Evolutionary conservation across 306 rosid genomes (phyloP), one percentile per base, ranked within the genome.

Genomic region (Inga laurina): DNA sequence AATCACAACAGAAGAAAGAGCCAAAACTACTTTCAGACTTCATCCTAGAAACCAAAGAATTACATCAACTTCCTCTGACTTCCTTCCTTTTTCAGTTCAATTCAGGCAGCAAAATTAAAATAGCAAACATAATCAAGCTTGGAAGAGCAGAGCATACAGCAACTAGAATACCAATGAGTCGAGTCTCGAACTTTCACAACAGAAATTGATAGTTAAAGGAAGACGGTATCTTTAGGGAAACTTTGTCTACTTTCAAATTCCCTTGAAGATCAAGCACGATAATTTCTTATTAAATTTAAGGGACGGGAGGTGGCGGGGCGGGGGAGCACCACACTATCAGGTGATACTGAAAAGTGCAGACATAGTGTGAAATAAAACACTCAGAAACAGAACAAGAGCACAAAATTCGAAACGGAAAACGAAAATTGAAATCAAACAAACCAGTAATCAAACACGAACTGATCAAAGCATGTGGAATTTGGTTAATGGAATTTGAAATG

Each of bases 331-430:
- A 71, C 22, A 59, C 43, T 44, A 78, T 74, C 43, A 76, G 16
- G 41, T 41, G 72, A 76, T 43, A 41, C 32, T 21, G 54, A 10
- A n/a, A 71, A 59, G 59, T 77, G 45, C 30, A 62, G 30, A 61
- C 18, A 61, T 8, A 15, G 15, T 61, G 65, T 22, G 71, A 46
- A 88, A 82, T 85, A 81, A 39, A 84, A 85, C 35, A 88, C 14
- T 74, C 27, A 73, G 81, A 66, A 57, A 21, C 69, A 75, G 10
- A 1, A 49, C 56, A 4, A 22, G 3, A 72, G 69, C 72, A 52
- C 71, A 74, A 77, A 77, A 21, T 32, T 45, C 2, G 41, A 64
- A 76, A 30, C 3, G 0, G 51, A 83, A 71, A 69, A 72, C 41
- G 10, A 6, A 57, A 84, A 13, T 66, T 51, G 3, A 52, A 74